Evolutionary conservation across 1,284 basidiomycete genomes (phyloP), one percentile per base, ranked within the genome.

Genomic region (Leucoagaricus sp.): DNA sequence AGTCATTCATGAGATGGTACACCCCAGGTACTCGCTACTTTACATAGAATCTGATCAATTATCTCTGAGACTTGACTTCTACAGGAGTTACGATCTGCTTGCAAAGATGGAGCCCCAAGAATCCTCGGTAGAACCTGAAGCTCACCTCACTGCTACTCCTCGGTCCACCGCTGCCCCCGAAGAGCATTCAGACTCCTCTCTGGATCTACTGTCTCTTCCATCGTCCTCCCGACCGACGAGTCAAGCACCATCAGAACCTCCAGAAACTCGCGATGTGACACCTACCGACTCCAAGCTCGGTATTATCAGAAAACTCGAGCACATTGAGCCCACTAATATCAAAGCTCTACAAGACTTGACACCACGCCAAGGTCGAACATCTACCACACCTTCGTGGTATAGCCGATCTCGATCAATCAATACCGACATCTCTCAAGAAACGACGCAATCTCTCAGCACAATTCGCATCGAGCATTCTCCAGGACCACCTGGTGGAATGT

Each of bases 401-500:
- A 10, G 21, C 25, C 53, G 53, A 13, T 51, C 55, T 9, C 41
- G 33, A 34, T 49, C 40, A 12, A 15, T 25, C n/a, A 13, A 36
- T 15, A 52, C 33, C 4, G 13, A 15, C 19, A 52, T 28, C 6
- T 47, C 42, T 4, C 44, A 51, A 40, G 25, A 17, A 5, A 56
- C 23, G 42, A 52, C 10, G 41, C 3, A 31, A 2, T 33, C 45
- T 4, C 31, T 45, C 15, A 56, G 54, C 15, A 56, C 54, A 8
- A 17, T 50, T 25, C 54, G 55, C 21, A 38, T 51, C 4, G 55
- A 57, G 33, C 45, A 51, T 31, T 52, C 49, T 15, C 48, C 55
- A 13, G 57, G 48, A 9, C 57, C 57, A 19, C 28, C 53, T 3
- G 55, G 60, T 31, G 50, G 52, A 15, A 53, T 70, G 19, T 72